Conservation (phyloP, 331 rosid genomes). For the Pyrus hybrid region DNA sequence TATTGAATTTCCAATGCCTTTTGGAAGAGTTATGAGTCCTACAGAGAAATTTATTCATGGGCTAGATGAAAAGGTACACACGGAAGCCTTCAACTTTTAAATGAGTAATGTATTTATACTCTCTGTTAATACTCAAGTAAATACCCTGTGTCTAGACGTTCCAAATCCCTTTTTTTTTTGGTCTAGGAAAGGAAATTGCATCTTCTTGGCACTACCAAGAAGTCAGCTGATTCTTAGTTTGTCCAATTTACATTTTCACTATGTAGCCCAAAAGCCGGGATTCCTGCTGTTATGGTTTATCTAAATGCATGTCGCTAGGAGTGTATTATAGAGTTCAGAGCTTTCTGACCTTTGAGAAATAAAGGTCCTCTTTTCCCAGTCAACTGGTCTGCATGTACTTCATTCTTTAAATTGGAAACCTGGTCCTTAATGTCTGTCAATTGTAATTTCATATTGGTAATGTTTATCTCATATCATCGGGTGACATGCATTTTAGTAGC, state of each 20-base stretch:
- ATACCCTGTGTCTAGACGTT: slow-evolving; percentile 3
- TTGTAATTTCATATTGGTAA: not conserved
- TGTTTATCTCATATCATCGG: not conserved
- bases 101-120: not conserved
- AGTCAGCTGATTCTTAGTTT: not conserved
- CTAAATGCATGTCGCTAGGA: not conserved
- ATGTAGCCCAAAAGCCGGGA: not conserved
- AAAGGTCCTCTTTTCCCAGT: not conserved
- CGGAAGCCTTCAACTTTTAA: slow-evolving; percentile 9
- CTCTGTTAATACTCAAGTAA: not conserved
- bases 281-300: not conserved
- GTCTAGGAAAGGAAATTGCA: not conserved
- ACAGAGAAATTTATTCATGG: slow-evolving; percentile 79
- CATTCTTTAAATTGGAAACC: not conserved
- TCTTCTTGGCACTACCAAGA: not conserved
- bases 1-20: slow-evolving; percentile 83
- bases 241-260: not conserved
- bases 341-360: not conserved
- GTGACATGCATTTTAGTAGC: not conserved
- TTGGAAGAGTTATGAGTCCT: no score
- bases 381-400: not conserved
- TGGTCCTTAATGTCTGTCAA: not conserved
- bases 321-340: not conserved
- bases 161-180: not conserved
- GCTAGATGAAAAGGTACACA: slow-evolving; percentile 77